phyloP scores from a whole-genome alignment of 2,329 filamentous ascomycete species.

The Seiridium unicorne region DNA sequence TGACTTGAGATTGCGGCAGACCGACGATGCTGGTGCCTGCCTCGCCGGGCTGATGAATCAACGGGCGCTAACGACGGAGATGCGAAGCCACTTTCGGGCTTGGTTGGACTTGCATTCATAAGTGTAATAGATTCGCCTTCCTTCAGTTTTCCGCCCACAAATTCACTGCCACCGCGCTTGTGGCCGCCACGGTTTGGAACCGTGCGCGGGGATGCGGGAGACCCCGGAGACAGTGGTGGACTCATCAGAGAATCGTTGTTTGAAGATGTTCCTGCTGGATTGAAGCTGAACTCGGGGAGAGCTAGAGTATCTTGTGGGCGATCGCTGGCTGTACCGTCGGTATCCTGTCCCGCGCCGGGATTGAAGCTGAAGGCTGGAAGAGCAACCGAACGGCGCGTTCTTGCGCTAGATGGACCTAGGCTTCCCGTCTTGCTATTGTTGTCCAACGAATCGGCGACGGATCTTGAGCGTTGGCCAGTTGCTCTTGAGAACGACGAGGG shows the following conservation, averaged over 20 bases:
- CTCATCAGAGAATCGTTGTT: conserved; percentile 38
- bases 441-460: conserved; percentile 42
- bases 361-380: conserved; percentile 31
- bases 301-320: conserved; percentile 35
- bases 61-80: conserved; percentile 54
- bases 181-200: conserved; percentile 68
- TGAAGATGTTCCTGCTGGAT: conserved; percentile 38
- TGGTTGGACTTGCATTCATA: conserved; percentile 70
- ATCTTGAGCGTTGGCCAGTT: conserved; percentile 50
- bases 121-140: conserved; percentile 56
- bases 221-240: conserved; percentile 41
- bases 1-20: conserved; percentile 82
- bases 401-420: conserved; percentile 3
- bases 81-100: conserved; percentile 55
- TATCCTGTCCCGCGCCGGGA: conserved; percentile 28
- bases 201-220: conserved; percentile 48
- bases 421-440: conserved; percentile 12
- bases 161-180: conserved; percentile 79
- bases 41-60: conserved; percentile 52
- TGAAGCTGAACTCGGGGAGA: conserved; percentile 56
- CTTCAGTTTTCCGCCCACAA: conserved; percentile 72
- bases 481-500: conserved; percentile 47
- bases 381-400: conserved; percentile 19
- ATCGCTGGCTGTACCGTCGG: conserved; percentile 27
- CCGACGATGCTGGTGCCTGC: conserved; percentile 72